phyloP scores from a whole-genome alignment of 2,329 filamentous ascomycete species.

The Myriosclerotinia duriaeana region DNA sequence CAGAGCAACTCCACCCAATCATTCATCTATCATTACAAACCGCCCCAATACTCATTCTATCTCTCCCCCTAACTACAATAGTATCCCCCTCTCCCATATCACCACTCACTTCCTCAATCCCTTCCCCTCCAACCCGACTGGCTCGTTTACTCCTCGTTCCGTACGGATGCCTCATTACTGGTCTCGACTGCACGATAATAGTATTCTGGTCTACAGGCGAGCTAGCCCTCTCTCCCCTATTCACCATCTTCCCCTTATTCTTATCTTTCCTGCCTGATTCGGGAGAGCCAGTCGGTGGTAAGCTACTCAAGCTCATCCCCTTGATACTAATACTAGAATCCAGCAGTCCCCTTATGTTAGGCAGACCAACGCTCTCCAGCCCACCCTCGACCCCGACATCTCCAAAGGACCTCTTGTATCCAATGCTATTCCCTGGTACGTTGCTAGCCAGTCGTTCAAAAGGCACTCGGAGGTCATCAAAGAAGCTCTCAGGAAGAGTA shows the following conservation, averaged over 20 bases:
- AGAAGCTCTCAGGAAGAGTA: neutral
- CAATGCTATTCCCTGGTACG: constrained; percentile 14
- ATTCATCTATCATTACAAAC: constrained; percentile 23
- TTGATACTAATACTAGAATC: constrained; percentile 15
- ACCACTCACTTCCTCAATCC: neutral
- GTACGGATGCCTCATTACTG: constrained; percentile 14
- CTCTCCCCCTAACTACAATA: neutral
- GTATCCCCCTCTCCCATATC: neutral
- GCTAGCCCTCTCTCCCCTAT: neutral
- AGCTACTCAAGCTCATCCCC: constrained; percentile 17
- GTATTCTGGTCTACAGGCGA: constrained; percentile 1
- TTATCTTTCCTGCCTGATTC: constrained; percentile 8
- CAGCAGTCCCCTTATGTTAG: constrained; percentile 11
- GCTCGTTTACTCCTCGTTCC: constrained; percentile 16
- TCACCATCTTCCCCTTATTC: constrained; percentile 3
- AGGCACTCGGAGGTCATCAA: constrained; percentile 17
- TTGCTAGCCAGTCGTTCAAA: constrained; percentile 9
- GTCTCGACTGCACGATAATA: neutral
- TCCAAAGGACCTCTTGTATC: constrained; percentile 22
- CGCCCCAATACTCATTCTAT: constrained; percentile 21
- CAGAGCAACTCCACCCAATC: neutral
- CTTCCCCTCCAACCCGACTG: neutral
- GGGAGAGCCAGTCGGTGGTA: constrained; percentile 17
- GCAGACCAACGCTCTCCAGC: neutral
- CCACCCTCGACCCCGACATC: constrained; percentile 13